These are phyloP conservation scores for Cutaneotrichosporon daszewskae DNA, from an alignment of 1,284 basidiomycete species.

Conservation along the genomic window DNA sequence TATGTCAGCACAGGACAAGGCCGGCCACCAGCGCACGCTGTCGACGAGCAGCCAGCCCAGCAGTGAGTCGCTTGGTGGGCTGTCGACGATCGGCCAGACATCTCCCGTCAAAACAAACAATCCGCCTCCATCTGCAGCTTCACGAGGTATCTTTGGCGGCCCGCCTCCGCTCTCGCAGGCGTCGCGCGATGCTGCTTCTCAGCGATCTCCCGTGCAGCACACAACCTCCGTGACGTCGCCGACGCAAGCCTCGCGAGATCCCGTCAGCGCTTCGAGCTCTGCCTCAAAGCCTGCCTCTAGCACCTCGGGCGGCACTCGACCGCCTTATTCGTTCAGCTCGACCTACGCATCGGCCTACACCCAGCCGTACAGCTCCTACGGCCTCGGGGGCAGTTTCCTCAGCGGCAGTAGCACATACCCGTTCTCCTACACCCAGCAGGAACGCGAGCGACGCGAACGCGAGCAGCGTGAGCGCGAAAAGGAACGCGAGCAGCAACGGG, in stretches of 20 bases:
- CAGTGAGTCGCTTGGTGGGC: conserved; percentile 5
- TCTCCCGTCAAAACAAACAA: conserved; percentile 10
- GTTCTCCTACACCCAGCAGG: conserved; percentile 6
- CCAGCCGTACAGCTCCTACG: conserved; percentile 16
- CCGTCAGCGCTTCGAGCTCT: not conserved
- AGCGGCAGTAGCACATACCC: conserved; percentile 6
- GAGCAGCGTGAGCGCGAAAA: conserved; percentile 8
- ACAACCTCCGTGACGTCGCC: conserved; percentile 9
- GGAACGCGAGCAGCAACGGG: conserved; percentile 1
- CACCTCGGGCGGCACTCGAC: conserved; percentile 8
- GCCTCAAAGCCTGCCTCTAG: conserved; percentile 3
- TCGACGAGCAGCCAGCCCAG: conserved; percentile 14
- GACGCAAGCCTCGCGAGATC: conserved; percentile 9
- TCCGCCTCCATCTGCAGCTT: conserved; percentile 4
- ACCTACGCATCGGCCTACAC: conserved; percentile 21
- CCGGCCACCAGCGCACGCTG: conserved; percentile 13
- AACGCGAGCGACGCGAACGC: conserved; percentile 10
- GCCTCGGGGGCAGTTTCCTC: conserved; percentile 11
- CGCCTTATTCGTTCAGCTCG: conserved; percentile 19
- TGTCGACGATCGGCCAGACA: conserved; percentile 13
- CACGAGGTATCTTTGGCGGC: conserved; percentile 12
- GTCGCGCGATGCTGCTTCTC: conserved; percentile 9
- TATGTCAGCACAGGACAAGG: conserved; percentile 6
- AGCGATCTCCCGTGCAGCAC: conserved; percentile 15
- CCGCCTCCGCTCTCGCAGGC: conserved; percentile 13